Base-by-base conservation (phyloP, 805 yeast genomes). In the Wickerhamiella vanderwaltii region DNA sequence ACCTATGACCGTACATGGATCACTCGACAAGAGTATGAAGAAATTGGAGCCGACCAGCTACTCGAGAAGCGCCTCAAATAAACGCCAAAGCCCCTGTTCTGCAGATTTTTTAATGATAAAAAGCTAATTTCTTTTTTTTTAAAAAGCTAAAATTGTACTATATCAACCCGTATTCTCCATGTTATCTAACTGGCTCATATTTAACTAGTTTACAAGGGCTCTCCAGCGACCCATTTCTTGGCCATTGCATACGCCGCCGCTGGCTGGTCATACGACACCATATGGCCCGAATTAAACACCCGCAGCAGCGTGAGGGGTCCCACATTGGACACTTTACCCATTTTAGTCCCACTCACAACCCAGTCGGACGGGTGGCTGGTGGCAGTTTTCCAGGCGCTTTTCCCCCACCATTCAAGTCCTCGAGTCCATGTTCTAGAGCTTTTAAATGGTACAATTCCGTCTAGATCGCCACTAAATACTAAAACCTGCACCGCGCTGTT, bases 1-100 rank as follows among this genome's bases (percentile, higher is more conserved):
- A 82, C 94, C 9, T 86, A 84, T 68, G 95, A 87, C 60, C 95
- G 85, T 60, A 80, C 86, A 63, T 87, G 95, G 95, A 94, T 86
- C 13, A 81, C 87, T 33, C 79, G 76, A 56, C 75, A 72, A 51
- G 96, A 87, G 61, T 82, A 79, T 51, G 84, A 83, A 48, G 95
- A 87, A 60, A 84, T 78, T 20, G 96, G 96, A 6, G 77, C 77
- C 13, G 93, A 82, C 46, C 73, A 85, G 58, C 68, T 87, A 41
- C 69, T 51, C 6, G 54, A 52, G 31, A 51, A 51, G 26, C 46
- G 44, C 28, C 32, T 39, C 24, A 40, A 40, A 24, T 40, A 36
- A 23, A 12, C 22, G 3, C 15, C 11, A n/a, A n/a, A n/a, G n/a
- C n/a, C n/a, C n/a, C n/a, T n/a, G n/a, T n/a, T n/a, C n/a, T n/a